Evolutionary conservation across 1,139 yeast species (phyloP).

Genomic region (Diutina catenulata): DNA sequence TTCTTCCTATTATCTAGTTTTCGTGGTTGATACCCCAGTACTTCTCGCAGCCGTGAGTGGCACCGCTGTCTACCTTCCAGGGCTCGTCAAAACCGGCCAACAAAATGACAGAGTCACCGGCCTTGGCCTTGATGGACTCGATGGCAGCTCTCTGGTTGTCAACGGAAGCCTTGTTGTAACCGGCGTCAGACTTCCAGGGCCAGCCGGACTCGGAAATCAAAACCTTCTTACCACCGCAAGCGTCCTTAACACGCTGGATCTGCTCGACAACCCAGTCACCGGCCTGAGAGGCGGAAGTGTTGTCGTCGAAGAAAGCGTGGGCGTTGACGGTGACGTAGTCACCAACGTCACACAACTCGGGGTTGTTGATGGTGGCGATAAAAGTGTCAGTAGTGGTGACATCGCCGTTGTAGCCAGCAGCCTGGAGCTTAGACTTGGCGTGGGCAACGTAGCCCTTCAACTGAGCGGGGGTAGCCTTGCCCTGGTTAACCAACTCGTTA

Average conservation of each 20-base stretch:
- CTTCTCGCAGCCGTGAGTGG: conserved; percentile 55
- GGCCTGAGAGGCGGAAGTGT: conserved; percentile 50
- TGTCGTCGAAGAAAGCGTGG: conserved; percentile 72
- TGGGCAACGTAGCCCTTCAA: conserved; percentile 40
- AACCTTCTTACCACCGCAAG: conserved; percentile 12
- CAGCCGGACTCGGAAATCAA: conserved; percentile 72
- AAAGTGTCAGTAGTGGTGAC: conserved; percentile 75
- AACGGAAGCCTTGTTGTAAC: conserved; percentile 45
- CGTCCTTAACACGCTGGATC: conserved; percentile 1
- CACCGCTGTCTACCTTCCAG: conserved; percentile 56
- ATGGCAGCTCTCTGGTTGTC: conserved; percentile 53
- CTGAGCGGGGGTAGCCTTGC: conserved; percentile 47
- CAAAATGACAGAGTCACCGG: conserved; percentile 47
- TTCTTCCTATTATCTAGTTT: neutral
- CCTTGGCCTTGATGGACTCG: conserved; percentile 36
- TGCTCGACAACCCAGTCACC: conserved; percentile 63
- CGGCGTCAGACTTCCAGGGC: conserved; percentile 62
- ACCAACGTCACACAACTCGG: conserved; percentile 56
- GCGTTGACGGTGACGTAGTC: conserved; percentile 77
- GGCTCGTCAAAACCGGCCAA: conserved; percentile 67
- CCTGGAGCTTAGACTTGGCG: conserved; percentile 46
- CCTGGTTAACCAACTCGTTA: conserved; percentile 68
- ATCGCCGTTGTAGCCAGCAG: conserved; percentile 55
- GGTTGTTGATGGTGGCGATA: conserved; percentile 60
- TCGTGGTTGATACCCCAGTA: conserved; percentile 49